These are phyloP conservation scores for Cucumis sativus DNA, from an alignment of 306 rosid species.

Conservation along the genomic window DNA sequence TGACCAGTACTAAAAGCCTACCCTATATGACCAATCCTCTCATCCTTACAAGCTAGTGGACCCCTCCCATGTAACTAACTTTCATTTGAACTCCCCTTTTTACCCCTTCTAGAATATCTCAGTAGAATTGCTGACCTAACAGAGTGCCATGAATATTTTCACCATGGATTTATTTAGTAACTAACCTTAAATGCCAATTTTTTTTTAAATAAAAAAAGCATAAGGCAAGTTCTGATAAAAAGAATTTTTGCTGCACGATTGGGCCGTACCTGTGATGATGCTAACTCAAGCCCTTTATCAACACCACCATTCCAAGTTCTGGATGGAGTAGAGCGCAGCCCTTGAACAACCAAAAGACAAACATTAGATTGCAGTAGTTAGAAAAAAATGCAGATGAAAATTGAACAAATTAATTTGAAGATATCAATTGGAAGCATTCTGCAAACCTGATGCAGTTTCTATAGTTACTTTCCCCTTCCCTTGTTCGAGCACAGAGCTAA, in stretches of 20 bases:
- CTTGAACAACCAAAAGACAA: conserved; percentile 22
- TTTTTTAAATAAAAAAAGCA: neutral
- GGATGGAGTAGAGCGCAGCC: conserved; percentile 28
- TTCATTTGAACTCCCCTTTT: too few species aligned
- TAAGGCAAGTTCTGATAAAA: neutral
- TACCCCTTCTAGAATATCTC: too few species aligned
- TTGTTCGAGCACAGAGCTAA: conserved; percentile 37
- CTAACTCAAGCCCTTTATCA: conserved; percentile 9
- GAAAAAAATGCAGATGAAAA: conserved; percentile 1
- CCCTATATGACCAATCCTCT: too few species aligned
- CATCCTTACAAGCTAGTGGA: too few species aligned
- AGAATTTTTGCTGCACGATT: neutral
- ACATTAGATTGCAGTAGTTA: conserved; percentile 1
- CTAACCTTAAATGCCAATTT: neutral
- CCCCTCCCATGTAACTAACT: too few species aligned
- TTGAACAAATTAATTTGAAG: neutral
- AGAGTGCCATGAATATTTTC: neutral
- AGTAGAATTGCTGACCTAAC: too few species aligned
- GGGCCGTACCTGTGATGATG: conserved; percentile 45
- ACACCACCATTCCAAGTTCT: conserved; percentile 28
- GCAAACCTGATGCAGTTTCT: conserved; percentile 60
- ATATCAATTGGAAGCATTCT: conserved; percentile 1
- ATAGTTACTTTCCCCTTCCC: conserved; percentile 32
- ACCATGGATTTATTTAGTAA: neutral
- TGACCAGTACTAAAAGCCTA: too few species aligned